phyloP scores from a whole-genome alignment of 2,329 filamentous ascomycete species.

The Aotearoamyces nothofagi region DNA sequence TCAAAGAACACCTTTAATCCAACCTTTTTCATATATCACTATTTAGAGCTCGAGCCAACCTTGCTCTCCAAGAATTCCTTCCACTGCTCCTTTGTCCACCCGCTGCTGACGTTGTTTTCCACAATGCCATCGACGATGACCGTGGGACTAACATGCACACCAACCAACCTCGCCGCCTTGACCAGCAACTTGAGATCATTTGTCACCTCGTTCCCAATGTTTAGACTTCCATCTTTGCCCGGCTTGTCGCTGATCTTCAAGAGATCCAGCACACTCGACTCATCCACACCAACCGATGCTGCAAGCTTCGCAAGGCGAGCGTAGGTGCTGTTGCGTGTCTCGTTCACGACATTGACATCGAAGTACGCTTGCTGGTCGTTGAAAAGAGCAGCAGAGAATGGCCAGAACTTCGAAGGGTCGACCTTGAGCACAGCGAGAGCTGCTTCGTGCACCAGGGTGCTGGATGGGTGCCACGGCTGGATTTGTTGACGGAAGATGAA shows the following conservation, averaged over 20 bases:
- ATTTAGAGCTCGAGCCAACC: neutral
- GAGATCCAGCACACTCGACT: slow-evolving; percentile 51
- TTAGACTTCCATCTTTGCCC: slow-evolving; percentile 51
- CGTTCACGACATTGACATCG: slow-evolving; percentile 69
- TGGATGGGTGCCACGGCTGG: slow-evolving; percentile 89
- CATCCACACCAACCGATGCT: slow-evolving; percentile 50
- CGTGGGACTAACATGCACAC: slow-evolving; percentile 84
- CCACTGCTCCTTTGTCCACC: slow-evolving; percentile 73
- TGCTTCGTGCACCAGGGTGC: slow-evolving; percentile 68
- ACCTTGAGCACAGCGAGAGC: slow-evolving; percentile 64
- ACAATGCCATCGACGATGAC: slow-evolving; percentile 80
- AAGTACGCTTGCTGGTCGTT: slow-evolving; percentile 63
- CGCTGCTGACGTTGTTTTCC: slow-evolving; percentile 61
- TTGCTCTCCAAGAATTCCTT: slow-evolving; percentile 64
- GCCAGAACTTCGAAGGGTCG: slow-evolving; percentile 59
- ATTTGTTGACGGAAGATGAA: slow-evolving; percentile 84
- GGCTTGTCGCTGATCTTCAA: slow-evolving; percentile 56
- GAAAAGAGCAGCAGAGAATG: slow-evolving; percentile 38
- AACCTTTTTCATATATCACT: too few species aligned
- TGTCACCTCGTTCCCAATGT: slow-evolving; percentile 69
- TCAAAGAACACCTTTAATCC: too few species aligned
- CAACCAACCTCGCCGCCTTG: slow-evolving; percentile 63
- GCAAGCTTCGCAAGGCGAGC: slow-evolving; percentile 61
- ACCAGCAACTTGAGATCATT: slow-evolving; percentile 72
- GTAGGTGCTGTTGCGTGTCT: slow-evolving; percentile 77